These are phyloP conservation scores for Evernia prunastri DNA, from an alignment of 495 filamentous ascomycete species.

Conservation along the genomic window DNA sequence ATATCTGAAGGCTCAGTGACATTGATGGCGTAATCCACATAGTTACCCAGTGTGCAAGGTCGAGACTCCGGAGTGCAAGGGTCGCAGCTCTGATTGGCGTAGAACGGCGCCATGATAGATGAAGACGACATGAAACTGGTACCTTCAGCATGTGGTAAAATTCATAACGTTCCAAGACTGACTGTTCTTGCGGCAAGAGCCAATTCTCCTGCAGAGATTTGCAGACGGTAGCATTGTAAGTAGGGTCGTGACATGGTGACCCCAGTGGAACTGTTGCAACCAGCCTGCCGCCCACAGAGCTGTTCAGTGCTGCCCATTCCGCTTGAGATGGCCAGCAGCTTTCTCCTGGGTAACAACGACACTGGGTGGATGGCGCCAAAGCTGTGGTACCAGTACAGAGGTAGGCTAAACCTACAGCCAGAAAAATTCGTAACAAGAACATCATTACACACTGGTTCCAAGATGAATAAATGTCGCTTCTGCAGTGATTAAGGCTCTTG, in stretches of 20 bases:
- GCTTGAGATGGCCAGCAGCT: slow-evolving; percentile 40
- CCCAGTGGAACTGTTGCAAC: slow-evolving; percentile 42
- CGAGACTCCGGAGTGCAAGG: slow-evolving; percentile 44
- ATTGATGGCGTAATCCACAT: slow-evolving; percentile 55
- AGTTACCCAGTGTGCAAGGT: slow-evolving; percentile 54
- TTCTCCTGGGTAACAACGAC: slow-evolving; percentile 35
- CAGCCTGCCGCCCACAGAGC: slow-evolving; percentile 39
- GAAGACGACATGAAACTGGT: slow-evolving; percentile 27
- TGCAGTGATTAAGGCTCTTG: too few relatives aligned
- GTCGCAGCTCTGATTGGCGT: slow-evolving; percentile 46
- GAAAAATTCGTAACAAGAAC: not conserved
- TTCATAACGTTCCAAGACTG: slow-evolving; percentile 19
- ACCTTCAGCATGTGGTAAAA: slow-evolving; percentile 28
- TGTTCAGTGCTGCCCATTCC: slow-evolving; percentile 41
- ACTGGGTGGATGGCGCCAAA: not conserved
- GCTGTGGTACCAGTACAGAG: not conserved
- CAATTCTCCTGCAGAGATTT: slow-evolving; percentile 27
- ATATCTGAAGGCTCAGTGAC: slow-evolving; percentile 51
- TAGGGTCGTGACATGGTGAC: slow-evolving; percentile 40
- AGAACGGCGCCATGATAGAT: slow-evolving; percentile 40
- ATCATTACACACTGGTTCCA: not conserved
- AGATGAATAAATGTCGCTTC: too few relatives aligned
- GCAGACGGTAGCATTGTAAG: slow-evolving; percentile 34
- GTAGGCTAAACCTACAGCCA: not conserved
- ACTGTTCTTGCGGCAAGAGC: slow-evolving; percentile 33